Percentiles rank a stretch among this genome's conserved stretches.
phyloP scores from a whole-genome alignment of 2,329 filamentous ascomycete genomes.

The Sordariomycetes sp. region DNA sequence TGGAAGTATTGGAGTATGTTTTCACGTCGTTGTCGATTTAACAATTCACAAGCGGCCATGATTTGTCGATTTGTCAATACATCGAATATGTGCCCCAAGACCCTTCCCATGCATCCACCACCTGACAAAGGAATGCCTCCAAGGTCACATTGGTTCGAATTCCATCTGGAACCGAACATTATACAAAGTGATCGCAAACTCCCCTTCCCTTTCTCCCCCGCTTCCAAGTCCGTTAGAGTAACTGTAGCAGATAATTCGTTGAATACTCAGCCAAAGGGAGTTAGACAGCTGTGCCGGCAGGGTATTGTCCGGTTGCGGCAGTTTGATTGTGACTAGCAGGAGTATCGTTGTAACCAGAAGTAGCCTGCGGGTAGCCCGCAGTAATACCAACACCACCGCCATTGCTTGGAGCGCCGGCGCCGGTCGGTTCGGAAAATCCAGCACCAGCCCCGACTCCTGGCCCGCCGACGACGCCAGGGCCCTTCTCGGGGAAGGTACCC shows the following conservation, averaged over 20 bases:
- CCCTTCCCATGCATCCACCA: no score
- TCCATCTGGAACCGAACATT: background rate
- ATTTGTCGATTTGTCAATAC: no score
- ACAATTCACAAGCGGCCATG: no score
- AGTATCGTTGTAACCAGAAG: background rate
- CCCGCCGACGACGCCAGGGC: background rate
- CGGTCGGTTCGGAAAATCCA: background rate
- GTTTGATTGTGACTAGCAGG: background rate
- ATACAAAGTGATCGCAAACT: background rate
- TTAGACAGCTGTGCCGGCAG: background rate
- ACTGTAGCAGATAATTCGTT: background rate
- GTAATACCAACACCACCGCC: background rate
- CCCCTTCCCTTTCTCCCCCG: background rate
- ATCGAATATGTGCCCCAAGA: no score
- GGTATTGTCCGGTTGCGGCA: background rate
- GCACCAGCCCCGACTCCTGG: background rate
- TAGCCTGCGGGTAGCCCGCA: background rate
- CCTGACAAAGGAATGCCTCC: no score
- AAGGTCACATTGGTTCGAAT: no score
- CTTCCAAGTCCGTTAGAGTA: background rate
- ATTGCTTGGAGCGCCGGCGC: background rate
- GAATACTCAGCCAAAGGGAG: no score
- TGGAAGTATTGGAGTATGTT: no score
- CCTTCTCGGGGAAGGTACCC: background rate
- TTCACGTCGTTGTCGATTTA: no score